Conservation (phyloP, 306 rosid genomes). For the Rosa chinensis region DNA sequence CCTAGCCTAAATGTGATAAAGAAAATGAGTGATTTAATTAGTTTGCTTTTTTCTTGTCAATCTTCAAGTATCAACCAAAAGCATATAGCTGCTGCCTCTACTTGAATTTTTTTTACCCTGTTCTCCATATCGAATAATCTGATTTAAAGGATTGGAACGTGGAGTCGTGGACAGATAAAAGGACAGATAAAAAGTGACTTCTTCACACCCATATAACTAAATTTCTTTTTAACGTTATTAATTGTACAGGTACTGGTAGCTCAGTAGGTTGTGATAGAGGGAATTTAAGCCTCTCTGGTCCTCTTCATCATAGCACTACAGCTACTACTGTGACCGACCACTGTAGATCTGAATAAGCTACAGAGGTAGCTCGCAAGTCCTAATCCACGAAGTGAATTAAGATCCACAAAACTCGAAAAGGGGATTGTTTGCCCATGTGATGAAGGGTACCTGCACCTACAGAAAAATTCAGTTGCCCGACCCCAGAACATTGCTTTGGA, state of each 20-base stretch:
- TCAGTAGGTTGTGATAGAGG: neutral
- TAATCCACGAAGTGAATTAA: neutral
- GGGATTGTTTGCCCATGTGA: conserved; percentile 10
- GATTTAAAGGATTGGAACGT: neutral
- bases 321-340: neutral
- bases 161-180: neutral
- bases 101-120: neutral
- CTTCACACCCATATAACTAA: neutral
- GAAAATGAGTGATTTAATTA: neutral
- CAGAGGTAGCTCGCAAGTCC: neutral
- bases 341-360: neutral
- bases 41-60: neutral
- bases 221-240: neutral
- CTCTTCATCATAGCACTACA: neutral
- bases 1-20: neutral
- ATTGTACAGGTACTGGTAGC: neutral
- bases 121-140: neutral
- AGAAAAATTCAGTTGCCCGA: neutral
- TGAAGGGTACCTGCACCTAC: conserved; percentile 10
- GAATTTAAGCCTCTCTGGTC: neutral
- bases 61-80: neutral
- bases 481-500: neutral
- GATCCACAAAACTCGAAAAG: conserved; percentile 6
- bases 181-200: neutral
- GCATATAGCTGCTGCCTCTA: neutral